These are phyloP conservation scores for Trichoderma oligosporum DNA, from an alignment of 2,329 filamentous ascomycete genomes.

Conservation along the genomic window DNA sequence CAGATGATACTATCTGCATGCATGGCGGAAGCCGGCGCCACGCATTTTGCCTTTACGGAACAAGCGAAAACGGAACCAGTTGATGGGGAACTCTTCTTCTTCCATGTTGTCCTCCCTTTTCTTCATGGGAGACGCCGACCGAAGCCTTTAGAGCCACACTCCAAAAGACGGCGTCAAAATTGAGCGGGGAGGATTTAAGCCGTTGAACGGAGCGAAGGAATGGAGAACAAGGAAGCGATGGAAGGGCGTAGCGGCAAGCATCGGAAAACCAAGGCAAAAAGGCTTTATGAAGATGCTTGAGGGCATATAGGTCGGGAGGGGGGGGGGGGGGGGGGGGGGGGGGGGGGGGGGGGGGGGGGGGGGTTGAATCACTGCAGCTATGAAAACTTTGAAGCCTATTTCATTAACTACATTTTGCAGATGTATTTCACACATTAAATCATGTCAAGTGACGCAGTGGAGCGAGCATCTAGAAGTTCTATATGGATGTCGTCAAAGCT, in stretches of 20 bases:
- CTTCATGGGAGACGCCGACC: not conserved
- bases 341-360: too few species aligned
- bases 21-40: slow-evolving; percentile 13
- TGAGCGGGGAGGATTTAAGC: not conserved
- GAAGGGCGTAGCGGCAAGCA: slow-evolving; percentile 1
- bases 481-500: not conserved
- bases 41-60: slow-evolving; percentile 11
- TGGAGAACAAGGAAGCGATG: not conserved
- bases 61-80: slow-evolving; percentile 12
- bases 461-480: not conserved
- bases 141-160: not conserved
- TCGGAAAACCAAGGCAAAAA: slow-evolving; percentile 1
- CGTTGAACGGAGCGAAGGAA: not conserved
- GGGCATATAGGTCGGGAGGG: too few species aligned
- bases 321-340: too few species aligned
- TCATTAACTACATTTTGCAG: too few species aligned
- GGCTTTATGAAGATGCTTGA: too few species aligned
- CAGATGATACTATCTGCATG: not conserved
- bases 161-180: not conserved
- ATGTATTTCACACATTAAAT: too few species aligned
- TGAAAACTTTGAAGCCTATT: too few species aligned
- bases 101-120: not conserved
- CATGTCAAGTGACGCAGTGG: not conserved
- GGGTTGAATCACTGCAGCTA: too few species aligned
- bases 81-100: not conserved